A percentile compares a stretch with the other conserved stretches of the same genome.
Conservation (phyloP, 2,329 filamentous ascomycete genomes). For the Pestalotiopsis sp. region DNA sequence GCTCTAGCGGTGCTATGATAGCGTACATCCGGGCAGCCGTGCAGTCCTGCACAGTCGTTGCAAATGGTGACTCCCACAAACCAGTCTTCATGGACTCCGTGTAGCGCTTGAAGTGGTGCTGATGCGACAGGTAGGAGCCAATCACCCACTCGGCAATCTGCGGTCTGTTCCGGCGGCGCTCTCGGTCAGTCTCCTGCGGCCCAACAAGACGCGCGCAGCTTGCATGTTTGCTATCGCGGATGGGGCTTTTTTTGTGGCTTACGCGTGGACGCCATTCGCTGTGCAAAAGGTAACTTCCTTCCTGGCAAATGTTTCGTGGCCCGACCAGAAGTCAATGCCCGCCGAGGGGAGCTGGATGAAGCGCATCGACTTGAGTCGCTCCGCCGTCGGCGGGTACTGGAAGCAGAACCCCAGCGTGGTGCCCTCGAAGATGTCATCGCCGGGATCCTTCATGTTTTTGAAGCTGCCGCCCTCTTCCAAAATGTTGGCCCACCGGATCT, state of each 20-base stretch:
- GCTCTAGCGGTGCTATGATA: not conserved
- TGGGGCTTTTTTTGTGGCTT: slow-evolving; percentile 22
- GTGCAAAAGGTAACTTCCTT: slow-evolving; percentile 55
- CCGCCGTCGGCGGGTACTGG: slow-evolving; percentile 30
- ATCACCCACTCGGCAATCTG: slow-evolving; percentile 63
- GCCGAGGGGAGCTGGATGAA: slow-evolving; percentile 48
- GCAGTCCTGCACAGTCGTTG: slow-evolving; percentile 12
- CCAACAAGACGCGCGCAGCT: not conserved
- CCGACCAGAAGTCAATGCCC: slow-evolving; percentile 44
- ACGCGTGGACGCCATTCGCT: slow-evolving; percentile 61
- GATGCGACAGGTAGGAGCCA: slow-evolving; percentile 50
- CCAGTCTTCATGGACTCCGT: not conserved
- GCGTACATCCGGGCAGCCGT: slow-evolving; percentile 8
- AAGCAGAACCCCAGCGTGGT: slow-evolving; percentile 42
- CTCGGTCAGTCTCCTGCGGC: not conserved
- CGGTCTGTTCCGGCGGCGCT: slow-evolving; percentile 38
- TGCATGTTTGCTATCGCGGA: not conserved
- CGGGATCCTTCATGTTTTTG: slow-evolving; percentile 18
- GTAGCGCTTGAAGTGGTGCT: slow-evolving; percentile 36
- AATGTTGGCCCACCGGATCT: slow-evolving; percentile 37
- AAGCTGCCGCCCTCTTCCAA: slow-evolving; percentile 12
- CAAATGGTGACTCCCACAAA: slow-evolving; percentile 5
- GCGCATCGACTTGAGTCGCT: slow-evolving; percentile 37
- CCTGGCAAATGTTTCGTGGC: slow-evolving; percentile 43
- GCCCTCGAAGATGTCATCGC: slow-evolving; percentile 36